Percentiles rank a stretch among this genome's conserved stretches.
Evolutionary conservation across 345 rosid species (phyloP).

Genomic region (Murraya paniculata): DNA sequence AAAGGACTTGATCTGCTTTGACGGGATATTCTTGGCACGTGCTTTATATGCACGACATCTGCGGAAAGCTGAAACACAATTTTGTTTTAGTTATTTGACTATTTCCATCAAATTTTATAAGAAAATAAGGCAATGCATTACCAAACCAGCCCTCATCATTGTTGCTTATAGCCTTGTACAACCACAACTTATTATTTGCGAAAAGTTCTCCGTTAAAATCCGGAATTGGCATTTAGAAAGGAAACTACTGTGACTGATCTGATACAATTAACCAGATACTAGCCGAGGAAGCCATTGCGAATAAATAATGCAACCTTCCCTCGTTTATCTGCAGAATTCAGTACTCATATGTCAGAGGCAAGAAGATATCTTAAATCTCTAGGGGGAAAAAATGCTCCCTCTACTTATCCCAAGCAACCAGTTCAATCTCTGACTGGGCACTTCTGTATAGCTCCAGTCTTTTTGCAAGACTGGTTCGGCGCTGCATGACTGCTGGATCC

Average conservation of each 20-base stretch:
- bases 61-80: too few species aligned
- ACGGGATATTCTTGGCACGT: too few species aligned
- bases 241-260: neutral
- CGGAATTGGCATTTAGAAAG: neutral
- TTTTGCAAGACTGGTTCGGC: slow-evolving; percentile 63
- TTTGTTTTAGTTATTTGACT: too few species aligned
- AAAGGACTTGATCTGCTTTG: too few species aligned
- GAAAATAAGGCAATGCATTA: too few species aligned
- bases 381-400: neutral
- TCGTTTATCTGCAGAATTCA: neutral
- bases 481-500: slow-evolving; percentile 85
- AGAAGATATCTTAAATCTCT: neutral
- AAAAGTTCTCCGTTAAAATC: neutral
- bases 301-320: neutral
- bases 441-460: slow-evolving; percentile 87
- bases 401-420: slow-evolving; percentile 92
- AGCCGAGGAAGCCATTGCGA: neutral
- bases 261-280: neutral
- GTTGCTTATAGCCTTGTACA: too few species aligned
- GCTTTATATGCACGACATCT: too few species aligned
- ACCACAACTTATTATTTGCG: too few species aligned
- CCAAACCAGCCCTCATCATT: too few species aligned
- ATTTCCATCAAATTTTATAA: too few species aligned
- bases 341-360: neutral
- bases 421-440: slow-evolving; percentile 84